phyloP scores from a whole-genome alignment of 768 basidiomycete genomes.

The Leccinum olivaceopallidum region DNA sequence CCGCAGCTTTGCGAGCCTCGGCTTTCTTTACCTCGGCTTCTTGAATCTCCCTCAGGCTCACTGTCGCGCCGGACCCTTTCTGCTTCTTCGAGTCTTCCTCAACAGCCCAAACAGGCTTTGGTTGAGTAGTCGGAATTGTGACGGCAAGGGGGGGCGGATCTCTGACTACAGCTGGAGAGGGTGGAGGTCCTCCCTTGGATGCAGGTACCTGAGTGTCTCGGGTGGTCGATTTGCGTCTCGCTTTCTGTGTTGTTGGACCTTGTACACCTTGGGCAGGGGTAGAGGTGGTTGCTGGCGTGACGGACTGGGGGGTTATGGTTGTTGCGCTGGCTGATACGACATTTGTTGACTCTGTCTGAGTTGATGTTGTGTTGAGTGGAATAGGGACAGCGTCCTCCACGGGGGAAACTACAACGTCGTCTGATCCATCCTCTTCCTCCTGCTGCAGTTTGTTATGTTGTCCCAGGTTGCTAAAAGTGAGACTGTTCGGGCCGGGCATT shows the following conservation, averaged over 20 bases:
- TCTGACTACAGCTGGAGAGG: constrained; percentile 11
- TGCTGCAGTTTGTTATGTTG: constrained; percentile 59
- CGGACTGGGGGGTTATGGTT: constrained; percentile 6
- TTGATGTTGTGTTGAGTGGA: constrained; percentile 12
- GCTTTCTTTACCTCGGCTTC: constrained; percentile 84
- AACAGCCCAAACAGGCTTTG: constrained; percentile 65
- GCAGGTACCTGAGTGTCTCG: constrained; percentile 26
- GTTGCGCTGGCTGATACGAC: constrained; percentile 4
- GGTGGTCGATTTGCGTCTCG: constrained; percentile 29
- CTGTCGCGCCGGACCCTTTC: constrained; percentile 42
- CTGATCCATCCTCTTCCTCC: constrained; percentile 30
- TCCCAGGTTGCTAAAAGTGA: constrained; percentile 58
- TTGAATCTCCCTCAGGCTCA: constrained; percentile 92
- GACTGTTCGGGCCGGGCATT: constrained; percentile 44
- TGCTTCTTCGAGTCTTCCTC: constrained; percentile 68
- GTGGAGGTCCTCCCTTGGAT: constrained; percentile 17
- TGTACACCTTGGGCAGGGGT: constrained; percentile 18
- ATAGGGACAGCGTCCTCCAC: constrained; percentile 18
- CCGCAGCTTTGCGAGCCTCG: constrained; percentile 73
- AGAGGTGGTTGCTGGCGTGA: constrained; percentile 12
- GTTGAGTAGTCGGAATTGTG: constrained; percentile 22
- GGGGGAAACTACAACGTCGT: constrained; percentile 20
- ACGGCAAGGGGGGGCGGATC: constrained; percentile 28
- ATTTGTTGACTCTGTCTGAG: constrained; percentile 19
- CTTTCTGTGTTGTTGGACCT: constrained; percentile 23